These are phyloP conservation scores for Suhomyces bokatorum DNA, from an alignment of 1,139 yeast genomes.

Conservation along the genomic window DNA sequence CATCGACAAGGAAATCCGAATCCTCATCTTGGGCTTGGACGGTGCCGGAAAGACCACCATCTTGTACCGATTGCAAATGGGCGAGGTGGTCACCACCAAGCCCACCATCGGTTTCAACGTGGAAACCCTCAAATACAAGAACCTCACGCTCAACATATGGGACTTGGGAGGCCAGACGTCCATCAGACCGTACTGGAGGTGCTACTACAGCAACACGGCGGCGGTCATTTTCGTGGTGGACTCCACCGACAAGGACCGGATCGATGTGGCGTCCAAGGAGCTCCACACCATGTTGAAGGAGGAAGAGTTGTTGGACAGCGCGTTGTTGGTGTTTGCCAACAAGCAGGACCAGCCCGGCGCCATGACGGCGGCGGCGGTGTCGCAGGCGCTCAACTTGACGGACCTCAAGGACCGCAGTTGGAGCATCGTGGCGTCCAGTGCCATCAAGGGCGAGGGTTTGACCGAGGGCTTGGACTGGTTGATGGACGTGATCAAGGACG, in stretches of 20 bases:
- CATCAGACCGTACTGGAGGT: constrained; percentile 97
- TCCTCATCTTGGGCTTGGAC: constrained; percentile 87
- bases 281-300: constrained; percentile 89
- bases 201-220: constrained; percentile 93
- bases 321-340: constrained; percentile 91
- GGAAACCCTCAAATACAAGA: constrained; percentile 87
- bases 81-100: constrained; percentile 91
- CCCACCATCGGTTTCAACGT: constrained; percentile 97
- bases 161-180: constrained; percentile 98
- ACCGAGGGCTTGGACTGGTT: constrained; percentile 97
- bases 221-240: constrained; percentile 97
- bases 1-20: constrained; percentile 83
- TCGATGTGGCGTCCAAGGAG: constrained; percentile 84
- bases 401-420: constrained; percentile 94
- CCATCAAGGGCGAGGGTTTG: constrained; percentile 93
- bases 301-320: constrained; percentile 88
- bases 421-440: constrained; percentile 97
- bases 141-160: constrained; percentile 83
- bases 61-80: constrained; percentile 84
- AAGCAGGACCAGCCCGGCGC: constrained; percentile 98
- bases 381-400: constrained; percentile 80
- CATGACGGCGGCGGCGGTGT: constrained; percentile 89
- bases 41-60: constrained; percentile 99
- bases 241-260: constrained; percentile 92
- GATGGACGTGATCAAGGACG: constrained; percentile 94